phyloP scores from a whole-genome alignment of 2,329 filamentous ascomycete species.

The Fusarium temperatum region DNA sequence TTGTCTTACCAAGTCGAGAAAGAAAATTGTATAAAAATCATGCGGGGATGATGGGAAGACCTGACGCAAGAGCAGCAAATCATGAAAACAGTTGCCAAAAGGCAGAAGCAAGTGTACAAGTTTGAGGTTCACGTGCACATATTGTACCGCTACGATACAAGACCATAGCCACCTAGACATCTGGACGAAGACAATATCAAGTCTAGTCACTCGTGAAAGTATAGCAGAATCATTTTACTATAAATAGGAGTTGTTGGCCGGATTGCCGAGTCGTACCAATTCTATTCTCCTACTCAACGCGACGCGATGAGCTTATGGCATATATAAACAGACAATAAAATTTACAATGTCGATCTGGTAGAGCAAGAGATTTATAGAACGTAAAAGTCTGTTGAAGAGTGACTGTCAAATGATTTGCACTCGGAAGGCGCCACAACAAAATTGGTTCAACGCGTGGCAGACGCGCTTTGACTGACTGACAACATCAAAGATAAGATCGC shows the following conservation, averaged over 20 bases:
- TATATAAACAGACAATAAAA: not conserved
- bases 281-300: not conserved
- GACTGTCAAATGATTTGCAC: too few species aligned
- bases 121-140: fast-evolving
- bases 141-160: fast-evolving
- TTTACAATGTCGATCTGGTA: not conserved
- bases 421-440: not conserved
- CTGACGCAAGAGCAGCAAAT: fast-evolving
- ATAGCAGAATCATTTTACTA: fast-evolving
- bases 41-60: fast-evolving
- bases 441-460: not conserved
- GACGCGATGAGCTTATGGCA: not conserved
- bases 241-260: too few species aligned
- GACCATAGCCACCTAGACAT: fast-evolving
- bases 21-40: fast-evolving
- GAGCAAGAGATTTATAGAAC: fast-evolving
- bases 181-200: too few species aligned
- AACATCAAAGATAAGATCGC: not conserved
- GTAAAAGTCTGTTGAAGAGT: not conserved
- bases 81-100: fast-evolving
- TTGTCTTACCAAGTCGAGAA: fast-evolving
- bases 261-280: too few species aligned
- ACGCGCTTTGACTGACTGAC: not conserved
- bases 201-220: too few species aligned
- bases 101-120: fast-evolving